Evolutionary conservation across 768 basidiomycete genomes (phyloP).

Genomic region (Leucocoprinus leucothites): DNA sequence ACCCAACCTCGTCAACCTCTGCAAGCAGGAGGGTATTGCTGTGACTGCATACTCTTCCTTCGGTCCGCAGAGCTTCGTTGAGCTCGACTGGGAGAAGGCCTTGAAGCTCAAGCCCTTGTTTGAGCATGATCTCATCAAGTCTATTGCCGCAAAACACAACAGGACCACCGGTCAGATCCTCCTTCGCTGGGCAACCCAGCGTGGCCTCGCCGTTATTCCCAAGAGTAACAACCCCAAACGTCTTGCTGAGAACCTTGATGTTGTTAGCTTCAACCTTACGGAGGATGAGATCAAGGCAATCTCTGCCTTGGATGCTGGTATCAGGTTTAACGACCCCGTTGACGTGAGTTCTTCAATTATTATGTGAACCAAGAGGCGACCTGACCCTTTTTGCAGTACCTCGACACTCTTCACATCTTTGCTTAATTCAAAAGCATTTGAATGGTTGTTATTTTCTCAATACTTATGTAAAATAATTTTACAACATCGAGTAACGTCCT

Average conservation of each 20-base stretch:
- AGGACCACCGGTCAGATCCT: constrained; percentile 70
- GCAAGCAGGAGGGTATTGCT: constrained; percentile 53
- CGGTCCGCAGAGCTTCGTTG: constrained; percentile 47
- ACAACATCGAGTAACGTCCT: no score
- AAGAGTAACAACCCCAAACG: constrained; percentile 55
- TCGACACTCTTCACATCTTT: constrained; percentile 25
- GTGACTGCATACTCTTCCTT: constrained; percentile 62
- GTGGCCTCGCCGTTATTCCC: constrained; percentile 71
- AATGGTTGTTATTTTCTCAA: no score
- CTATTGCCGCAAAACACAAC: constrained; percentile 44
- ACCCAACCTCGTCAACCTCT: constrained; percentile 50
- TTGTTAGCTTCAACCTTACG: constrained; percentile 43
- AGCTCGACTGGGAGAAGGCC: constrained; percentile 62
- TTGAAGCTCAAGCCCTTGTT: constrained; percentile 51
- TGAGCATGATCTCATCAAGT: constrained; percentile 39
- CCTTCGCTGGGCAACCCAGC: constrained; percentile 78
- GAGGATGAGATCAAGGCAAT: constrained; percentile 57
- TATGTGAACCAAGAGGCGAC: background rate
- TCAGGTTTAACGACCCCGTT: constrained; percentile 29
- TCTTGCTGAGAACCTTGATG: constrained; percentile 47
- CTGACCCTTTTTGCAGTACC: constrained; percentile 18
- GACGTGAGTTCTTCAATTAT: constrained; percentile 14
- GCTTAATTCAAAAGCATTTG: constrained; percentile 13
- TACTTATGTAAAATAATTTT: no score
- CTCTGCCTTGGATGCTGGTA: constrained; percentile 48